Evolutionary conservation across 768 basidiomycete genomes (phyloP).

Genomic region (Trametes maxima): DNA sequence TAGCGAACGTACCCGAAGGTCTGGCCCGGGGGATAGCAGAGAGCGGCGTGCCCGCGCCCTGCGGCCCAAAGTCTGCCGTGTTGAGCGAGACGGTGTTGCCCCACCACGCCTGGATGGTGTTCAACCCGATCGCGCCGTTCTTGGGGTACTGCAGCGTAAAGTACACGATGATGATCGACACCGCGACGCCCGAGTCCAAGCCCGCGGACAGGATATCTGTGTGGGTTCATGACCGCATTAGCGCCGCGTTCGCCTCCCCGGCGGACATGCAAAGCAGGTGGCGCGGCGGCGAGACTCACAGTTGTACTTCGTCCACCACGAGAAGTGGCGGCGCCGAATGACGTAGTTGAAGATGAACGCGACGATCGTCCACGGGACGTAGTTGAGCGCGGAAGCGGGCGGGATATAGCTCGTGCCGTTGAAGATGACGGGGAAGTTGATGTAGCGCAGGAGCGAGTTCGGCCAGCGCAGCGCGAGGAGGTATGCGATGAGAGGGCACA

Average conservation of each 20-base stretch:
- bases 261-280: not conserved
- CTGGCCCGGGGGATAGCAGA: slow-evolving; percentile 22
- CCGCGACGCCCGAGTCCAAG: slow-evolving; percentile 71
- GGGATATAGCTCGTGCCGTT: slow-evolving; percentile 73
- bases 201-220: slow-evolving; percentile 76
- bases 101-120: slow-evolving; percentile 40
- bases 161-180: slow-evolving; percentile 70
- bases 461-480: slow-evolving; percentile 61
- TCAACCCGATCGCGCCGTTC: slow-evolving; percentile 36
- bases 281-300: slow-evolving; percentile 43
- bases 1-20: slow-evolving; percentile 33
- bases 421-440: slow-evolving; percentile 55
- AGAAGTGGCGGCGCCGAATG: slow-evolving; percentile 65
- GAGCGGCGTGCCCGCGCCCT: slow-evolving; percentile 26
- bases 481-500: slow-evolving; percentile 60
- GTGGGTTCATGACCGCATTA: not conserved
- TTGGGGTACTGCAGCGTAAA: slow-evolving; percentile 50
- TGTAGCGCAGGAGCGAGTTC: slow-evolving; percentile 65
- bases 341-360: slow-evolving; percentile 81
- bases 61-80: slow-evolving; percentile 22
- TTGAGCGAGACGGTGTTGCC: slow-evolving; percentile 39
- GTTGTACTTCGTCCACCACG: slow-evolving; percentile 82
- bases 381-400: slow-evolving; percentile 86
- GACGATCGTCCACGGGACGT: slow-evolving; percentile 75
- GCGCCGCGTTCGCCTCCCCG: too few species aligned